Evolutionary conservation across 2,329 filamentous ascomycete genomes (phyloP).

Genomic region (Phyllosticta citrichinensis): DNA sequence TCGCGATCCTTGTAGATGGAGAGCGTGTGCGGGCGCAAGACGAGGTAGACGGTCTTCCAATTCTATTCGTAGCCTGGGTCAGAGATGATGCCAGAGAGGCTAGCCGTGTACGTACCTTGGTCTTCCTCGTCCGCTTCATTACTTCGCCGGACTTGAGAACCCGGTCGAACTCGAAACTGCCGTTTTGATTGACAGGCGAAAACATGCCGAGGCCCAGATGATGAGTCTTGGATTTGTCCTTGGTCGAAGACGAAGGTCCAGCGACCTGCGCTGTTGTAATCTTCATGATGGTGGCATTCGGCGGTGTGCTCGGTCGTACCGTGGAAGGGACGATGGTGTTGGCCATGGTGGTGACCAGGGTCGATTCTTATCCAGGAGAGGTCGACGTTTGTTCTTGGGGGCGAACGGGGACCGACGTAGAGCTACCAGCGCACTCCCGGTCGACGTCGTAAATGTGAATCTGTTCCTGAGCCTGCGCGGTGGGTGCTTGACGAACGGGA

Average conservation of each 20-base stretch:
- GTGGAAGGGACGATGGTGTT: constrained; percentile 19
- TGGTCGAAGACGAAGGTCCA: constrained; percentile 11
- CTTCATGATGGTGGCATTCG: constrained; percentile 18
- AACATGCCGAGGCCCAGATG: constrained; percentile 43
- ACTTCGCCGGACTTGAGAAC: constrained; percentile 84
- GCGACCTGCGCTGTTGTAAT: constrained; percentile 18
- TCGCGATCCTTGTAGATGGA: constrained; percentile 90
- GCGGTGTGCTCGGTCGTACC: constrained; percentile 16
- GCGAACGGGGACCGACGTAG: neutral
- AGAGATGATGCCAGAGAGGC: constrained; percentile 4
- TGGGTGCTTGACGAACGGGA: neutral
- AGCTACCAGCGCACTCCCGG: neutral
- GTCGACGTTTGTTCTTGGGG: neutral
- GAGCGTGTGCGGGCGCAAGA: constrained; percentile 79
- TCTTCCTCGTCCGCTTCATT: constrained; percentile 83
- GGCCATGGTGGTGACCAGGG: constrained; percentile 16
- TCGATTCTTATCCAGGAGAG: neutral
- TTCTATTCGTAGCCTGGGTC: constrained; percentile 44
- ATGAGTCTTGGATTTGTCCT: constrained; percentile 14
- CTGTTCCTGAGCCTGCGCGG: neutral
- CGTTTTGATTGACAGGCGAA: constrained; percentile 86
- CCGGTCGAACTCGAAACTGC: constrained; percentile 90
- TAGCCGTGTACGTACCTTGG: constrained; percentile 53
- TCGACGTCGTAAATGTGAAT: neutral
- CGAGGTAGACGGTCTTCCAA: constrained; percentile 84